Evolutionary conservation across 805 yeast species (phyloP).

Genomic region (Torulaspora maleeae): DNA sequence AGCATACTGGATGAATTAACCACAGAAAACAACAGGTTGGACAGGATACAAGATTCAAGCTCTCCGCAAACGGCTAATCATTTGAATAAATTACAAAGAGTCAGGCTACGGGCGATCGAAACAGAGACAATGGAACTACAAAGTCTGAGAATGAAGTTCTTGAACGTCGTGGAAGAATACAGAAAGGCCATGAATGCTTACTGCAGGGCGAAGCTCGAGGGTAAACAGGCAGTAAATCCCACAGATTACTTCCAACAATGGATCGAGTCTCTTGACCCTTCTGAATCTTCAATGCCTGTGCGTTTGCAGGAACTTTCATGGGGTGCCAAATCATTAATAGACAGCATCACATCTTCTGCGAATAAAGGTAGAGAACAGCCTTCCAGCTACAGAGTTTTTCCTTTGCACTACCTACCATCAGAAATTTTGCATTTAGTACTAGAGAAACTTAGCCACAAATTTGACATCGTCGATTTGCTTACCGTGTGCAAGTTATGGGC

Average conservation of each 20-base stretch:
- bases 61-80: slow-evolving; percentile 20
- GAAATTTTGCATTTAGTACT: slow-evolving; percentile 62
- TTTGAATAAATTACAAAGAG: slow-evolving; percentile 28
- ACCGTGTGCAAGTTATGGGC: slow-evolving; percentile 82
- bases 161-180: slow-evolving; percentile 27
- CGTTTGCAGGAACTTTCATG: slow-evolving; percentile 20
- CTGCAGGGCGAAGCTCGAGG: slow-evolving; percentile 16
- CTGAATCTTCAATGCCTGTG: slow-evolving; percentile 18
- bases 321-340: slow-evolving; percentile 16
- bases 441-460: slow-evolving; percentile 54
- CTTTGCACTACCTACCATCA: slow-evolving; percentile 41
- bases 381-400: slow-evolving; percentile 17
- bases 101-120: slow-evolving; percentile 33
- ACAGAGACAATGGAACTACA: slow-evolving; percentile 32
- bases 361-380: neutral
- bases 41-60: slow-evolving; percentile 17
- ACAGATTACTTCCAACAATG: slow-evolving; percentile 24
- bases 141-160: slow-evolving; percentile 24
- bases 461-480: slow-evolving; percentile 56
- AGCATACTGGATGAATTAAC: slow-evolving; percentile 25
- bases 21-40: slow-evolving; percentile 20
- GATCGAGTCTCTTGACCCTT: slow-evolving; percentile 25
- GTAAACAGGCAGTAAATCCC: slow-evolving; percentile 22
- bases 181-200: slow-evolving; percentile 26
- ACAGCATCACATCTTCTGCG: slow-evolving; percentile 8